These are phyloP conservation scores for Trametes versicolor DNA, from an alignment of 1,284 basidiomycete species.

Conservation along the genomic window DNA sequence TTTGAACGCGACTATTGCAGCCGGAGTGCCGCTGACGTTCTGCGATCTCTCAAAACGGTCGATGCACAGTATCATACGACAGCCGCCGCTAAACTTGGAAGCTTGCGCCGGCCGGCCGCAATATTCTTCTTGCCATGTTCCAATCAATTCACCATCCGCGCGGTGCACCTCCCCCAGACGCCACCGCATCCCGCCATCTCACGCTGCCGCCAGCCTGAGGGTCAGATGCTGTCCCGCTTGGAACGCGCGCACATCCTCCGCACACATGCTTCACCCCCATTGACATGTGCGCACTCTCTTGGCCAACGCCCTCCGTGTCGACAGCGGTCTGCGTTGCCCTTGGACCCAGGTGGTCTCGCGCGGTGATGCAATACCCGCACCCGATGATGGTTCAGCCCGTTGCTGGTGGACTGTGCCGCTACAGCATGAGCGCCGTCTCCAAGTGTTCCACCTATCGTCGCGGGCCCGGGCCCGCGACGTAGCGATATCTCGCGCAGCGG, in stretches of 20 bases:
- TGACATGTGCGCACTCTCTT: neutral
- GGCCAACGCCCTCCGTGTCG: neutral
- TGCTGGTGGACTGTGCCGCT: neutral
- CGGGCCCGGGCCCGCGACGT: neutral
- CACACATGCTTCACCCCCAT: neutral
- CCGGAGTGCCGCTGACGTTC: too few species aligned
- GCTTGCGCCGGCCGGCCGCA: constrained; percentile 1
- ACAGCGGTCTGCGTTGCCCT: neutral
- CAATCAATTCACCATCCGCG: neutral
- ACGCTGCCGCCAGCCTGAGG: neutral
- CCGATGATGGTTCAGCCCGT: neutral
- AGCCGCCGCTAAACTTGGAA: constrained; percentile 6
- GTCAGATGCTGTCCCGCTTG: constrained; percentile 2
- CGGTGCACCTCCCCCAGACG: neutral
- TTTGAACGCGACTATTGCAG: too few species aligned
- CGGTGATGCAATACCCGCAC: neutral
- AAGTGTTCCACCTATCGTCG: neutral
- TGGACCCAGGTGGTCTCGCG: neutral
- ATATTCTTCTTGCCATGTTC: neutral
- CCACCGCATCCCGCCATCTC: constrained; percentile 8
- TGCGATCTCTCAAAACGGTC: neutral
- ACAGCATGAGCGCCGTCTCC: neutral
- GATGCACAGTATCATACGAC: neutral
- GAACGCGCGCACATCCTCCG: neutral
- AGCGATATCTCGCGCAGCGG: too few species aligned